These are phyloP conservation scores for Abrus pulchellus DNA, from an alignment of 306 rosid genomes.

Conservation along the genomic window DNA sequence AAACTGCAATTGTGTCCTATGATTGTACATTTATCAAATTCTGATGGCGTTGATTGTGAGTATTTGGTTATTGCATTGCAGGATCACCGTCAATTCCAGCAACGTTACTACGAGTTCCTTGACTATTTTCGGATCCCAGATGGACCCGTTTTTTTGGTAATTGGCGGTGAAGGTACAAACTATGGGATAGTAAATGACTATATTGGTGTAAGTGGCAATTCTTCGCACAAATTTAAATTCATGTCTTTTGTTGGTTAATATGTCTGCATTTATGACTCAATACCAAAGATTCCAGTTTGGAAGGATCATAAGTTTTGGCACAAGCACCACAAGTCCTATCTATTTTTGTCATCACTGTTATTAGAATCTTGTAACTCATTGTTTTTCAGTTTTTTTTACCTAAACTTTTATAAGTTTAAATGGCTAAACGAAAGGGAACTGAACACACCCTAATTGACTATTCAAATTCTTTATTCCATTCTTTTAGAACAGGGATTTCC, in stretches of 20 bases:
- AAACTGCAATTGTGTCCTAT: too few species aligned
- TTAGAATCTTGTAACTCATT: too few species aligned
- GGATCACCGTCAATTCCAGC: slow-evolving; percentile 80
- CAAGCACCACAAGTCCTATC: slow-evolving; percentile 15
- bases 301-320: slow-evolving; percentile 18
- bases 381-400: too few species aligned
- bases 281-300: background rate
- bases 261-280: slow-evolving; percentile 9
- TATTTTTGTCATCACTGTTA: background rate
- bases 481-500: too few species aligned
- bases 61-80: slow-evolving; percentile 51
- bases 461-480: too few species aligned
- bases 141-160: slow-evolving; percentile 83
- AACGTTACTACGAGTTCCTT: slow-evolving; percentile 87
- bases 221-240: slow-evolving; percentile 22
- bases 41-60: slow-evolving; percentile 13
- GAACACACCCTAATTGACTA: too few species aligned
- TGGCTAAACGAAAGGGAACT: too few species aligned
- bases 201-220: slow-evolving; percentile 63
- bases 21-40: slow-evolving; percentile 5
- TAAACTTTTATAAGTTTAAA: too few species aligned
- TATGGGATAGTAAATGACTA: slow-evolving; percentile 80
- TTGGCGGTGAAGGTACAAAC: slow-evolving; percentile 82
- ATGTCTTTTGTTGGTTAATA: slow-evolving; percentile 22
- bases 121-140: slow-evolving; percentile 79